Base-by-base conservation (phyloP, 2,329 filamentous ascomycete species). In the Aspergillus sp. region DNA sequence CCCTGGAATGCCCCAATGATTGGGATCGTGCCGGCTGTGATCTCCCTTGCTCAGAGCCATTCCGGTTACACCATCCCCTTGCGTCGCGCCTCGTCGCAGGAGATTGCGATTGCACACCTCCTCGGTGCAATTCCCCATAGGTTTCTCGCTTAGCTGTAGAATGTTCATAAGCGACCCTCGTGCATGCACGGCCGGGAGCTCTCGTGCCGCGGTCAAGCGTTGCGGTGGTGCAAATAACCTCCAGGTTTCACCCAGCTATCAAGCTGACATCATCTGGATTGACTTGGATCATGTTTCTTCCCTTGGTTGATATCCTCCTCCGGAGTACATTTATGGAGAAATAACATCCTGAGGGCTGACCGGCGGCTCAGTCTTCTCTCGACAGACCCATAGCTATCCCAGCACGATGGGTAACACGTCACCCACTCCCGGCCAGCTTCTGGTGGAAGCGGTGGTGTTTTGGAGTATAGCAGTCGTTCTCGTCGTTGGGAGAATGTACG, bases 401-500 rank as follows among this genome's bases (percentile, higher is more conserved):
- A 19, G 23, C 50, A 58, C 25, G 16, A 69, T 69, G 67, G 66
- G 64, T 40, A 56, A 66, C 4, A 55, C 45, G 20, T 69, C 67
- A 16, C 67, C 67, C 32, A 64, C 63, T 21, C 66, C 67, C 4
- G 58, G 51, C 4, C 61, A 65, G 53, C 60, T 69, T 7, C 44
- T 69, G 7, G 56, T 60, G 3, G 67, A 69, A 49, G 62, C 65
- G 19, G 44, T 66, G 4, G 53, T 67, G 4, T 69, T 69, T 29
- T 67, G 67, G 67, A 62, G 59, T 32, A 66, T 69, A 40, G 66
- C 50, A 0, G 32, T 68, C 29, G 54, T 68, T 5, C 49, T 69
- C 10, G 69, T 59, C 48, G 42, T 60, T 10, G 61, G 65, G n/a
- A 54, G 67, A 57, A 64, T 69, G 67, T 69, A 57, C 7, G 64